Evolutionary conservation across 352 stramenopile genomes (phyloP).

Genomic region (Phytophthora meadii): DNA sequence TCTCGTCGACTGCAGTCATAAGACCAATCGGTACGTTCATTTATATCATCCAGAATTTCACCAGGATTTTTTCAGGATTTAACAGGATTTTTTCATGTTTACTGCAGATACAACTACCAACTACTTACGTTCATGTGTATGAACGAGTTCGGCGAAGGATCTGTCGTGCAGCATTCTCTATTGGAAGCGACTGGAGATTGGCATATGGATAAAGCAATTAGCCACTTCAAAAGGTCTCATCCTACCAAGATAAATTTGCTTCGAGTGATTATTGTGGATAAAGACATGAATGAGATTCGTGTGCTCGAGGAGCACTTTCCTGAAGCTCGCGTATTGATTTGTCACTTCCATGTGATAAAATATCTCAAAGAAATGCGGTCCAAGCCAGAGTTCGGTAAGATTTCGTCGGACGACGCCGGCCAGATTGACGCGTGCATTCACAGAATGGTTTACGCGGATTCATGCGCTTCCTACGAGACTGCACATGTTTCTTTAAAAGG

Average conservation of each 20-base stretch:
- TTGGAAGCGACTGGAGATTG: neutral
- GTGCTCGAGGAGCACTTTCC: too few relatives aligned
- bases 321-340: too few relatives aligned
- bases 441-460: conserved; percentile 27
- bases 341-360: too few relatives aligned
- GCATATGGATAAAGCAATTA: neutral
- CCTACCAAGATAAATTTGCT: neutral
- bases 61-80: neutral
- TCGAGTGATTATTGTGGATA: neutral
- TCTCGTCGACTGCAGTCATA: conserved; percentile 19
- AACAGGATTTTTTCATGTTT: neutral
- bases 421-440: conserved; percentile 19
- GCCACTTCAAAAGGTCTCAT: neutral
- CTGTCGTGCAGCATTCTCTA: conserved; percentile 9
- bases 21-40: conserved; percentile 15
- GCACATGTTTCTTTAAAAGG: neutral
- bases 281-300: too few relatives aligned
- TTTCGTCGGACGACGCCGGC: conserved; percentile 18
- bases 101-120: conserved; percentile 34
- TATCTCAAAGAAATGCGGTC: too few relatives aligned
- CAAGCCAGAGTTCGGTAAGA: conserved; percentile 18
- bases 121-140: conserved; percentile 15
- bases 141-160: conserved; percentile 26
- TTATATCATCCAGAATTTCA: neutral
- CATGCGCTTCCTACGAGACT: neutral